phyloP scores from a whole-genome alignment of 768 basidiomycete species.

The Calocera viscosa region DNA sequence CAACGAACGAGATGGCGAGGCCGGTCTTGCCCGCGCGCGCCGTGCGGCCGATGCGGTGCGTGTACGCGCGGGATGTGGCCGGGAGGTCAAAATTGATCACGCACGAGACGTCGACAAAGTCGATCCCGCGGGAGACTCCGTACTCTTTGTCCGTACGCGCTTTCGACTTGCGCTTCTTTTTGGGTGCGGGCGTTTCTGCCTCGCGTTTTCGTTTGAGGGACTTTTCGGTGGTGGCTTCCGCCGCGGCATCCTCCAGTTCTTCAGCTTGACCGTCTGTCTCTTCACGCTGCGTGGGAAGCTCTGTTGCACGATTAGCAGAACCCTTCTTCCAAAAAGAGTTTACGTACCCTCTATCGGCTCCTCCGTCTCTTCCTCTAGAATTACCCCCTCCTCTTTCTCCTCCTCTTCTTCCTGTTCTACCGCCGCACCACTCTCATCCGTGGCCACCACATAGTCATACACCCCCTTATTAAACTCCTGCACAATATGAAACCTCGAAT shows the following conservation, averaged over 20 bases:
- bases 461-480: constrained; percentile 98
- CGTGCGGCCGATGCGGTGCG: constrained; percentile 90
- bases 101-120: constrained; percentile 93
- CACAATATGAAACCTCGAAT: constrained; percentile 88
- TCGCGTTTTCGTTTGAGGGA: constrained; percentile 38
- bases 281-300: neutral
- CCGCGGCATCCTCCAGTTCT: constrained; percentile 4
- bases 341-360: neutral
- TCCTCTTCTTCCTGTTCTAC: constrained; percentile 40
- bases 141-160: constrained; percentile 54
- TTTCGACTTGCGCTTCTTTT: constrained; percentile 30
- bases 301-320: neutral
- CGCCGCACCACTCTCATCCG: constrained; percentile 66
- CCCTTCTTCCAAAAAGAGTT: neutral
- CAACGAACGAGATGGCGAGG: constrained; percentile 80
- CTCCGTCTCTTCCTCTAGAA: constrained; percentile 2
- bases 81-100: constrained; percentile 99
- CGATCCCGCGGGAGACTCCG: constrained; percentile 88
- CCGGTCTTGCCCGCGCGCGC: constrained; percentile 92
- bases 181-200: constrained; percentile 10
- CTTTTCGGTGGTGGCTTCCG: constrained; percentile 25
- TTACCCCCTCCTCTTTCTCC: constrained; percentile 32
- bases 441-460: constrained; percentile 97
- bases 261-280: neutral
- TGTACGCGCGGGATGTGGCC: constrained; percentile 71